Evolutionary conservation across 202 grass and related monocot genomes (phyloP).

Genomic region (Musa balbisiana): DNA sequence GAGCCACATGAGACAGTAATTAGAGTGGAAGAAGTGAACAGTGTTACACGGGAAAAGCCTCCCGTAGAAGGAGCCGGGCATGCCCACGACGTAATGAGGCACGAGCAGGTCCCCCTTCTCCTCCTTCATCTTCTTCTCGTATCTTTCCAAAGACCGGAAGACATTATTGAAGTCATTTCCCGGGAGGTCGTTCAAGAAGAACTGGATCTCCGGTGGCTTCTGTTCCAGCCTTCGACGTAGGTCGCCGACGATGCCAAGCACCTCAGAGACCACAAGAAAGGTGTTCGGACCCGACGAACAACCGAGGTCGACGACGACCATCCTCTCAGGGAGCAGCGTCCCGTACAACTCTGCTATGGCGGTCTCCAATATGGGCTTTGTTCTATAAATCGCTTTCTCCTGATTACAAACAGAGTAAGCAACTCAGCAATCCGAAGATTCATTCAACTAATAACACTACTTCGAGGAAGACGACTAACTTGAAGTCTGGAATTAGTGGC

Average conservation of each 20-base stretch:
- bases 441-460: not conserved
- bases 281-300: constrained; percentile 42
- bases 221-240: not conserved
- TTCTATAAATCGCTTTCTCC: constrained; percentile 34
- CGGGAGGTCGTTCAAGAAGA: constrained; percentile 48
- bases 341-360: constrained; percentile 22
- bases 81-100: constrained; percentile 16
- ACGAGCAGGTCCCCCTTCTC: not conserved
- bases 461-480: not conserved
- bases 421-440: not conserved
- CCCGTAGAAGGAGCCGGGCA: constrained; percentile 37
- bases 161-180: constrained; percentile 47
- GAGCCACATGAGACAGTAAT: constrained; percentile 28
- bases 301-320: constrained; percentile 35
- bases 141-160: constrained; percentile 23
- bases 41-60: constrained; percentile 30
- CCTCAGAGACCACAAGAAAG: constrained; percentile 19
- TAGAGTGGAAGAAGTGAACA: constrained; percentile 41
- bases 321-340: constrained; percentile 8
- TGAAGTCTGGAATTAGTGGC: constrained; percentile 32
- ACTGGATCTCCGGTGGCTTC: constrained; percentile 21
- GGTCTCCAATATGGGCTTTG: constrained; percentile 21
- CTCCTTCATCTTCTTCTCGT: not conserved
- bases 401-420: not conserved
- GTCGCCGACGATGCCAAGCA: constrained; percentile 9